A percentile compares a stretch with the other conserved stretches of the same genome.
Conservation (phyloP, 1,284 basidiomycete species). For the Chalciporus sp. region DNA sequence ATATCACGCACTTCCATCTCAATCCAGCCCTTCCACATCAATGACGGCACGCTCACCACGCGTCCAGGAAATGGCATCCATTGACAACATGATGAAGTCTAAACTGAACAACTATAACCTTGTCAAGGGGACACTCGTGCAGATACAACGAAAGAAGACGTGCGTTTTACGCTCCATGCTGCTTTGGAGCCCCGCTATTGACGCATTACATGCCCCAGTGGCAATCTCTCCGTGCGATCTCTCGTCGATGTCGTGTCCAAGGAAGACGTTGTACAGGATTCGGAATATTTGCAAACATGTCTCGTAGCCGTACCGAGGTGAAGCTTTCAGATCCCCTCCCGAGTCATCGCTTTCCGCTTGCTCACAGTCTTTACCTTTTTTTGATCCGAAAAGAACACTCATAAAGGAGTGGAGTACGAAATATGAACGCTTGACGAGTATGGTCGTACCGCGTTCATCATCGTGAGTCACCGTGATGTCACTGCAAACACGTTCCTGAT, state of each 20-base stretch:
- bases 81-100: slow-evolving; percentile 87
- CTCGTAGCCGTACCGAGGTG: slow-evolving; percentile 95
- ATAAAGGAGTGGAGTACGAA: slow-evolving; percentile 88
- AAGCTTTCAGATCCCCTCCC: slow-evolving; percentile 24
- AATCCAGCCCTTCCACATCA: slow-evolving; percentile 14
- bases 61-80: slow-evolving; percentile 82
- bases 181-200: slow-evolving; percentile 5
- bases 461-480: slow-evolving; percentile 51
- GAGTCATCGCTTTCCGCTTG: slow-evolving; percentile 1
- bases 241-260: slow-evolving; percentile 85
- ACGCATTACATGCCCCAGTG: slow-evolving; percentile 51
- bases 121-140: slow-evolving; percentile 91
- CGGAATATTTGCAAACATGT: slow-evolving; percentile 93
- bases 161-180: slow-evolving; percentile 42
- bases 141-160: slow-evolving; percentile 95
- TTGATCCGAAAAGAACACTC: slow-evolving; percentile 57
- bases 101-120: slow-evolving; percentile 93
- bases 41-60: slow-evolving; percentile 19
- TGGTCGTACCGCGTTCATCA: slow-evolving; percentile 97
- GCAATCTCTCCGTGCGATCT: slow-evolving; percentile 90
- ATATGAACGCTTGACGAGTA: slow-evolving; percentile 86
- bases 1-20: slow-evolving; percentile 25
- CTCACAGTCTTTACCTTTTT: slow-evolving; percentile 10
- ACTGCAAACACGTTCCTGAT: slow-evolving; percentile 26
- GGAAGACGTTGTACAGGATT: slow-evolving; percentile 83